Conservation (phyloP, 2,329 filamentous ascomycete species). For the Pseudogymnoascus sp. region DNA sequence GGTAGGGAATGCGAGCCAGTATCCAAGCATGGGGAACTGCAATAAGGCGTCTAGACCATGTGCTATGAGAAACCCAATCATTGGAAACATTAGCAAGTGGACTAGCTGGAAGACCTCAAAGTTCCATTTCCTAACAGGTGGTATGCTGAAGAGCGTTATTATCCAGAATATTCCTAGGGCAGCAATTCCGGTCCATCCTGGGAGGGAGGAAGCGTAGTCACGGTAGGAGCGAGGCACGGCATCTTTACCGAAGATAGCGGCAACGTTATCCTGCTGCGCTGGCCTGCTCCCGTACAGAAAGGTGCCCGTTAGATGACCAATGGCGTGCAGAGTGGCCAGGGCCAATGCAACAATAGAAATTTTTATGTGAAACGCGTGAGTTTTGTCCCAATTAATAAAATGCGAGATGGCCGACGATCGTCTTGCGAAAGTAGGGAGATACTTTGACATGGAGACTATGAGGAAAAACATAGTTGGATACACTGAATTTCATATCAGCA, state of each 20-base stretch:
- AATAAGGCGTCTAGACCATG: conserved; percentile 46
- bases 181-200: conserved; percentile 45
- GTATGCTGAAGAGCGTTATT: conserved; percentile 42
- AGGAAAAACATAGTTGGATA: conserved; percentile 54
- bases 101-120: conserved; percentile 52
- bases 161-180: conserved; percentile 44
- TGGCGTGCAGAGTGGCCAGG: conserved; percentile 46
- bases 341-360: conserved; percentile 44
- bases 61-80: conserved; percentile 48
- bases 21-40: conserved; percentile 50
- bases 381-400: conserved; percentile 51
- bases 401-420: conserved; percentile 45
- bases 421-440: conserved; percentile 46
- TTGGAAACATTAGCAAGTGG: conserved; percentile 51
- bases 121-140: conserved; percentile 42
- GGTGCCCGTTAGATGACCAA: conserved; percentile 47
- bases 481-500: conserved; percentile 21
- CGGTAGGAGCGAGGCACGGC: conserved; percentile 31
- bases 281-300: conserved; percentile 44
- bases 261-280: conserved; percentile 38
- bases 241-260: conserved; percentile 35
- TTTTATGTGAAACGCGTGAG: conserved; percentile 48
- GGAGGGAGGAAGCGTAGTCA: conserved; percentile 38
- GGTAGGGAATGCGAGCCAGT: conserved; percentile 47
- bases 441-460: conserved; percentile 51